Evolutionary conservation across 108 stramenopile species (phyloP).

Genomic region (Skeletonema costatum): DNA sequence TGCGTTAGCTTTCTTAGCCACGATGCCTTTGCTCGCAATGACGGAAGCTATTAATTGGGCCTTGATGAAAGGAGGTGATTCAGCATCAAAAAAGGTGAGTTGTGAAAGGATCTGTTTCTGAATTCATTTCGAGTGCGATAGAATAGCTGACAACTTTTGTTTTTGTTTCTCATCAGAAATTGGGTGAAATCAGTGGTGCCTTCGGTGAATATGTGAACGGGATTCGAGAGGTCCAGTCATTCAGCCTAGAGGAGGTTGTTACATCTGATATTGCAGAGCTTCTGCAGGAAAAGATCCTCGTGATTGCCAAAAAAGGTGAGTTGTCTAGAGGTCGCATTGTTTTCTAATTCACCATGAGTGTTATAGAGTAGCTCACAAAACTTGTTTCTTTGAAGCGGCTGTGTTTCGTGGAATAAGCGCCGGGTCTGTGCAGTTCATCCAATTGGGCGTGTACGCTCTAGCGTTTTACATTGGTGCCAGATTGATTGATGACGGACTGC

Average conservation of each 20-base stretch:
- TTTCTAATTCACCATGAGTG: no score
- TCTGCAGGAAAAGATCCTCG: conserved; percentile 19
- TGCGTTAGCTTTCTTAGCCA: conserved; percentile 53
- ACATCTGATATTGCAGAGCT: conserved; percentile 22
- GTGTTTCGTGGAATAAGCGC: conserved; percentile 28
- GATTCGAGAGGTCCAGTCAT: conserved; percentile 63
- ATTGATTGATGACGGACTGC: conserved; percentile 26
- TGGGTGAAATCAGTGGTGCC: conserved; percentile 19
- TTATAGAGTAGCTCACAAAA: no score
- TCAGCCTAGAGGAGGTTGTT: conserved; percentile 42
- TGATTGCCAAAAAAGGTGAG: conserved; percentile 7
- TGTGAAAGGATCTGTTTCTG: not conserved
- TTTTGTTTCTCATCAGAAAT: conserved; percentile 1
- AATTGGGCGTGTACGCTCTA: conserved; percentile 39
- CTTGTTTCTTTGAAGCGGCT: conserved; percentile 1
- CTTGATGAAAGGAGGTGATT: conserved; percentile 49
- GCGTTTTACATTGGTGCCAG: conserved; percentile 40
- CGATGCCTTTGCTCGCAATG: conserved; percentile 58
- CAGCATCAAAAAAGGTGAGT: conserved; percentile 14
- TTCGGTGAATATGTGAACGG: conserved; percentile 60
- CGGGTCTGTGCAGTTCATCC: conserved; percentile 35
- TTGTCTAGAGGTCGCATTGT: no score
- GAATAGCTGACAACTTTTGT: not conserved
- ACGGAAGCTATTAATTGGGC: conserved; percentile 38
- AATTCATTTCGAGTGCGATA: not conserved